These are phyloP conservation scores for Debaryomyces sp. DNA, from an alignment of 1,139 yeast genomes.

Conservation along the genomic window DNA sequence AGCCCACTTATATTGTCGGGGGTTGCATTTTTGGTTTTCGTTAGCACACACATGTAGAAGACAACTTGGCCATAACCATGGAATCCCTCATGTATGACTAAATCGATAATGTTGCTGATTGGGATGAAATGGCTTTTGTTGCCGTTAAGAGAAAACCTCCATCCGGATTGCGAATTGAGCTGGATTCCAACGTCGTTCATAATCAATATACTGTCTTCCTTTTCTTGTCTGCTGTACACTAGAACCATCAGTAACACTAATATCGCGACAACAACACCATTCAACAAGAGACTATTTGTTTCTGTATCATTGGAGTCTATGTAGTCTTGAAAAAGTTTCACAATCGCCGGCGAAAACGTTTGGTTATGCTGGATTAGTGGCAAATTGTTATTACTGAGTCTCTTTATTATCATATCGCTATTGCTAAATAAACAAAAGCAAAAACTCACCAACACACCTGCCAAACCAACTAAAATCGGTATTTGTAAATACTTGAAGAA, in stretches of 20 bases:
- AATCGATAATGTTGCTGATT: conserved; percentile 53
- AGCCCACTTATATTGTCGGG: conserved; percentile 1
- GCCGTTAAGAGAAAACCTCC: conserved; percentile 28
- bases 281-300: neutral
- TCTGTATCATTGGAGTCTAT: neutral
- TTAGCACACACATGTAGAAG: conserved; percentile 59
- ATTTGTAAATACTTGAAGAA: neutral
- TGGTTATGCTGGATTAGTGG: neutral
- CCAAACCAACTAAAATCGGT: conserved; percentile 1
- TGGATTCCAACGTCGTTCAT: conserved; percentile 45
- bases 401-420: neutral
- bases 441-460: neutral
- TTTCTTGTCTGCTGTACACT: conserved; percentile 22
- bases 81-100: conserved; percentile 71
- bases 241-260: conserved; percentile 14
- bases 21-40: conserved; percentile 32
- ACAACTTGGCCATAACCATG: conserved; percentile 61
- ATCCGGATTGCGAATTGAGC: conserved; percentile 27
- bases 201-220: conserved; percentile 36
- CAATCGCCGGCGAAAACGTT: neutral
- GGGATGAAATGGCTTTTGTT: conserved; percentile 49
- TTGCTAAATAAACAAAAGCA: neutral
- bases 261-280: conserved; percentile 1
- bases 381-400: neutral
- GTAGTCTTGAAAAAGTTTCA: conserved; percentile 1